A percentile compares a stretch with the other conserved stretches of the same genome.
Conservation (phyloP, 495 filamentous ascomycete genomes). For the Penicillium alfredii region DNA sequence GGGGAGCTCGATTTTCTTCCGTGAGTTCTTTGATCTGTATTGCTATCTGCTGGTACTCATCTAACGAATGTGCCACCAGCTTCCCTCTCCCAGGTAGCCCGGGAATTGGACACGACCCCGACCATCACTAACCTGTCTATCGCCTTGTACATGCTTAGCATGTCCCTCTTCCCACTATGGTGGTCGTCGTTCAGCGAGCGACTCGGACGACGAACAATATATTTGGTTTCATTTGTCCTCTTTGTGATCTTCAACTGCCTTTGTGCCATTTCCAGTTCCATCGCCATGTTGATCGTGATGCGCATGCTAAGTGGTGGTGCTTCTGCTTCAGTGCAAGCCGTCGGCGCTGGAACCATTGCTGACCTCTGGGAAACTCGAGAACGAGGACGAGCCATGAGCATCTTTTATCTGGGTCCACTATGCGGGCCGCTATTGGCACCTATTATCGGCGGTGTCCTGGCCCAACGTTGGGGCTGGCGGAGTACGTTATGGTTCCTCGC, state of each 20-base stretch:
- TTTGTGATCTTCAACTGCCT: conserved; percentile 74
- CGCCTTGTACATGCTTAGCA: conserved; percentile 81
- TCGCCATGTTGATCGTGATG: conserved; percentile 82
- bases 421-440: conserved; percentile 79
- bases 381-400: conserved; percentile 82
- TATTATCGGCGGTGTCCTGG: conserved; percentile 77
- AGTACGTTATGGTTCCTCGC: conserved; percentile 83
- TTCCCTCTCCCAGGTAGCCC: conserved; percentile 62
- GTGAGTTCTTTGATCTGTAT: conserved; percentile 43
- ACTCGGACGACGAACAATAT: conserved; percentile 77
- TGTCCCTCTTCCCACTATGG: conserved; percentile 91
- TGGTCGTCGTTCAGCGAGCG: conserved; percentile 90
- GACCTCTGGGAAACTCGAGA: conserved; percentile 84
- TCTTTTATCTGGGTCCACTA: conserved; percentile 89
- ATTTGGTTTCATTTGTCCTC: conserved; percentile 72
- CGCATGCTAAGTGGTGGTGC: conserved; percentile 77
- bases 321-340: conserved; percentile 82
- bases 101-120: conserved; percentile 57
- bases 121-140: conserved; percentile 77
- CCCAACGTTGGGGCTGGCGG: conserved; percentile 69
- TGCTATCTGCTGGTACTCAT: conserved; percentile 3
- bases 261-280: conserved; percentile 66
- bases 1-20: conserved; percentile 79
- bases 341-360: conserved; percentile 88
- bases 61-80: conserved; percentile 39